A percentile compares a stretch with the other conserved stretches of the same genome.
phyloP scores from a whole-genome alignment of 345 rosid species.

The Eucalyptus dawsonii region DNA sequence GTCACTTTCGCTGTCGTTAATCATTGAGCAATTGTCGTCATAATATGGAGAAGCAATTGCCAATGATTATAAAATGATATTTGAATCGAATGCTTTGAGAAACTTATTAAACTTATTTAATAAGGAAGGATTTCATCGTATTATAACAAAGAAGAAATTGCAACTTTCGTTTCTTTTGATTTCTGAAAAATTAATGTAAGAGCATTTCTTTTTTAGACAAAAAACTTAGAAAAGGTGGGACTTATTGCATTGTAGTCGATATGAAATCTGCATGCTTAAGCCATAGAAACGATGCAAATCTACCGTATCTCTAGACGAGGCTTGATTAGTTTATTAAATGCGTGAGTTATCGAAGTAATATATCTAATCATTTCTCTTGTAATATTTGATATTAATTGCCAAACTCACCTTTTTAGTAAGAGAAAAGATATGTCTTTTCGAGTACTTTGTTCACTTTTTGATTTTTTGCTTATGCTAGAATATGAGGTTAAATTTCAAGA shows the following conservation, averaged over 20 bases:
- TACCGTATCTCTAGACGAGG: background rate
- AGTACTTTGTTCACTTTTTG: background rate
- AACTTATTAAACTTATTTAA: background rate
- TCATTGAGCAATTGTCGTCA: background rate
- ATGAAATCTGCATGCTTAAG: background rate
- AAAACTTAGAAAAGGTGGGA: background rate
- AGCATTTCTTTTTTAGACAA: background rate
- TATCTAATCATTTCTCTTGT: background rate
- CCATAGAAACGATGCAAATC: background rate
- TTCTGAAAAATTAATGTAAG: background rate
- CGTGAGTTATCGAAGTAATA: background rate
- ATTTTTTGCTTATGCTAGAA: background rate
- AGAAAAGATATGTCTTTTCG: background rate
- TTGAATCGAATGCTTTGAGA: background rate
- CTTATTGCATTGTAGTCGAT: background rate
- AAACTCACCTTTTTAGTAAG: background rate
- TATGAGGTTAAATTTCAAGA: background rate
- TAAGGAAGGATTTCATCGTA: background rate
- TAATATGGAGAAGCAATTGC: background rate
- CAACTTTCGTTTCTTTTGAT: background rate
- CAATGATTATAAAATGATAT: background rate
- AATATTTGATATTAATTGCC: background rate
- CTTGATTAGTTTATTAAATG: background rate
- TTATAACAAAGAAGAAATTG: background rate
- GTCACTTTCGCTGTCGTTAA: background rate